Evolutionary conservation across 371 early-diverging fungal genomes (phyloP), one percentile per base, ranked within the genome.

Genomic region (Syncephalastrum racemosum): DNA sequence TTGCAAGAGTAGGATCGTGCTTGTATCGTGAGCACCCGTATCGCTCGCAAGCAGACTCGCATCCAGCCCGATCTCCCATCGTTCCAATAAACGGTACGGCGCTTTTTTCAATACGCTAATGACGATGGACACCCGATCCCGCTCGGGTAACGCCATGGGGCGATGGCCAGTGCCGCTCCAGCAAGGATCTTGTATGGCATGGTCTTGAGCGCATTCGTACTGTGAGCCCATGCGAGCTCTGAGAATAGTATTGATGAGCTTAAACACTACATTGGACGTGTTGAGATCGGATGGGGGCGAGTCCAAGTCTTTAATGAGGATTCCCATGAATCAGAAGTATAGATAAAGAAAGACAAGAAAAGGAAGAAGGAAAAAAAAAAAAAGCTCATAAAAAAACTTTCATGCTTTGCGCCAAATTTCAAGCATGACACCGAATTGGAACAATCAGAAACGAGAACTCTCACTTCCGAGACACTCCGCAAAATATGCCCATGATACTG

Each of bases 1-100:
- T 57, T 87, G 85, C 22, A 79, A 62, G 27, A 87, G 59, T 1
- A 87, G 72, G 10, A 87, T 81, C 19, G 81, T 59, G 44, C 85
- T 81, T 25, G 80, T 77, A 20, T 71, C 58, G 51, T 71, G 72
- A 55, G 41, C 47, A 15, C 54, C 49, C 5, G 43, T 40, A 4
- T 23, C 55, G 25, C 22, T 18, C 44, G 15, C 18, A 13, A 13
- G 53, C 12, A 24, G 22, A 7, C 49, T 22, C 14, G 55, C 44
- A 40, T 67, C 67, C 20, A 62, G 20, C 23, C 56, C 52, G 22
- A 59, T 53, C 15, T 52, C 53, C 62, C 62, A 66, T 1, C 59
- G 57, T 43, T 66, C 66, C 27, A 66, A 19, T 19, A 63, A 27
- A 14, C 27, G 20, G 10, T 16, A 14, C 15, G 53, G 39, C n/a